Base-by-base conservation (phyloP, 2,329 filamentous ascomycete genomes). In the Apiospora kogelbergensis region DNA sequence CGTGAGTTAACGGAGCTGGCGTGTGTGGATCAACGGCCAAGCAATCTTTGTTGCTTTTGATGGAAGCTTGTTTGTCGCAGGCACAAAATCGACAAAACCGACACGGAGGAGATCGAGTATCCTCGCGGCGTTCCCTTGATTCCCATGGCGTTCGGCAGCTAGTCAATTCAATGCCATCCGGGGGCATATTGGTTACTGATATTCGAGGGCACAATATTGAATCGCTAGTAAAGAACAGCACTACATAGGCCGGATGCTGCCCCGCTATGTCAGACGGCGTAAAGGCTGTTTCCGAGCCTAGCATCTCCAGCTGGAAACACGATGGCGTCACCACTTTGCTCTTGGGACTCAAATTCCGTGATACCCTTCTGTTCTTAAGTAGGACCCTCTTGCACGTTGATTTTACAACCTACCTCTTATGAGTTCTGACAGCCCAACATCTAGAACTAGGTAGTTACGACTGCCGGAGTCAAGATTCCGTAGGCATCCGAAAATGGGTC, bases 401-500 rank as follows among this genome's bases (percentile, higher is more conserved):
- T 17, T 26, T 3, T 46, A 10, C 37, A 9, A 15, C 13, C 15
- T 24, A 26, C 15, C 3, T 45, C 33, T 24, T 10, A 22, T 57
- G 46, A 48, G 15, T 13, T 37, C 7, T 60, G 17, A 37, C 6
- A 60, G 9, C 53, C 30, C 26, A 60, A 13, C 11, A 33, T 26
- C 9, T 3, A 33, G n/a, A 42, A 2, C 17, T 13, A 42, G 40
- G 48, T 57, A 57, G 42, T 45, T 20, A 45, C 42, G 63, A 26
- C 10, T 45, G 22, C 42, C n/a, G 24, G 17, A 48, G 42, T 15
- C 22, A 26, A 40, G 30, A 57, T 11, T 37, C 24, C 30, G 6
- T n/a, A 30, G 10, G 15, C 20, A 60, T 66, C 60, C 57, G 73
- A 69, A 63, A 63, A 81, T 81, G 78, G 69, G 79, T n/a, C 74